Evolutionary conservation across 2,329 filamentous ascomycete genomes (phyloP), one percentile per base, ranked within the genome.

Genomic region (Aspergillus uvarum): DNA sequence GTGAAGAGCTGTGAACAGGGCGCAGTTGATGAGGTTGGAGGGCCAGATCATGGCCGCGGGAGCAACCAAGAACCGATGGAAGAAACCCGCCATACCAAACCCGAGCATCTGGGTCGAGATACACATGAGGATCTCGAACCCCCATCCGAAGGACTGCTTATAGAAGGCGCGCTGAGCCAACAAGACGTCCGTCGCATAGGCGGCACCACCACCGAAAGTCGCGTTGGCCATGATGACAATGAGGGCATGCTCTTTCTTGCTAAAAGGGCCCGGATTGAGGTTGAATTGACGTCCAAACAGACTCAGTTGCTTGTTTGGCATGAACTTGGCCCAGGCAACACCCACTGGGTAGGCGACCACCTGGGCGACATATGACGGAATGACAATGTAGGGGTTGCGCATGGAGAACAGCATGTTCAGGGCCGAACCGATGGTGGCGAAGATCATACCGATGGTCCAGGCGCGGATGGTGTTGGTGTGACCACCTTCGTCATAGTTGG

Each of bases 11-110:
- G 88, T 87, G 79, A 91, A 88, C 38, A 91, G 76, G 0, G 87
- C 84, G 7, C 88, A 84, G 5, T 84, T 83, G 55, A 89, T 87
- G 24, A 92, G 78, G 53, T 85, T 89, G 2, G 80, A 81, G 0
- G 89, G 89, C 88, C 89, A 91, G 60, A 91, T 90, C 87, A 91
- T 90, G 10, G 88, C 85, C 0, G 87, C 86, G 4, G 77, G 77
- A 22, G 69, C 67, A 24, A 79, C 77, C 16, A 90, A 72, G 67
- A 87, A 89, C 63, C 83, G 84, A 59, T 86, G 81, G 78, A 90
- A 83, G 69, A 89, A 84, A 2, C 87, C 88, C 0, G 87, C 88
- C 61, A 89, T 84, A 2, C 88, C 87, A 67, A 90, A 90, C 0
- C 87, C 88, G 11, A 89, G 76, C 59, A 87, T 88, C 72, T 90